A percentile compares a stretch with the other conserved stretches of the same genome.
These are phyloP conservation scores for Fusarium tricinctum DNA, from an alignment of 2,329 filamentous ascomycete species.

Conservation along the genomic window DNA sequence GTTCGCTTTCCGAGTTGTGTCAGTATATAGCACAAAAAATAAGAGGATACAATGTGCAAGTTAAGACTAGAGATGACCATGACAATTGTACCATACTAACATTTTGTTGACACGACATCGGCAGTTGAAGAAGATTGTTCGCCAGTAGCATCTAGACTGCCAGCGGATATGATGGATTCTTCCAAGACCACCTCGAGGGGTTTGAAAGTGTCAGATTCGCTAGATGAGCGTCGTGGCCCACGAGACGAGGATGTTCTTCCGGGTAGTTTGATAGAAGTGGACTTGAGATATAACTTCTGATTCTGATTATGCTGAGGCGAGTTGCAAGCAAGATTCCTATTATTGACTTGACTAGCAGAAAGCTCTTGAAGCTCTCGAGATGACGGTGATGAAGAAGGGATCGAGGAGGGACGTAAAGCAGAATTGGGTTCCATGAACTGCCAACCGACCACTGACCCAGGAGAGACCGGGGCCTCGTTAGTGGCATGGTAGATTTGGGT, in stretches of 20 bases:
- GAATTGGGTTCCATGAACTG: conserved; percentile 36
- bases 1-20: conserved; percentile 28
- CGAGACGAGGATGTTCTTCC: conserved; percentile 38
- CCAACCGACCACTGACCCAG: conserved; percentile 27
- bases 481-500: conserved; percentile 40
- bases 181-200: conserved; percentile 53
- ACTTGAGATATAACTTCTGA: conserved; percentile 21
- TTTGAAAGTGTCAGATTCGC: conserved; percentile 53
- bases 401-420: conserved; percentile 32
- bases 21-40: conserved; percentile 23
- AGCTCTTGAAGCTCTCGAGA: conserved; percentile 50
- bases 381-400: conserved; percentile 35
- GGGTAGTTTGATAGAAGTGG: conserved; percentile 25
- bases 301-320: conserved; percentile 25
- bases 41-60: background rate
- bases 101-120: conserved; percentile 20
- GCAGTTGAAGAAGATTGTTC: conserved; percentile 6
- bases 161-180: conserved; percentile 42
- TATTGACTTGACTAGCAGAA: conserved; percentile 46
- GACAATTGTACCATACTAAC: conserved; percentile 30
- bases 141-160: conserved; percentile 14
- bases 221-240: conserved; percentile 51
- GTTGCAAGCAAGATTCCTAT: conserved; percentile 39
- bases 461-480: conserved; percentile 29
- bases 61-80: background rate